A percentile compares a stretch with the other conserved stretches of the same genome.
Conservation (phyloP, 768 basidiomycete genomes). For the Xerocomellus dryophilus region DNA sequence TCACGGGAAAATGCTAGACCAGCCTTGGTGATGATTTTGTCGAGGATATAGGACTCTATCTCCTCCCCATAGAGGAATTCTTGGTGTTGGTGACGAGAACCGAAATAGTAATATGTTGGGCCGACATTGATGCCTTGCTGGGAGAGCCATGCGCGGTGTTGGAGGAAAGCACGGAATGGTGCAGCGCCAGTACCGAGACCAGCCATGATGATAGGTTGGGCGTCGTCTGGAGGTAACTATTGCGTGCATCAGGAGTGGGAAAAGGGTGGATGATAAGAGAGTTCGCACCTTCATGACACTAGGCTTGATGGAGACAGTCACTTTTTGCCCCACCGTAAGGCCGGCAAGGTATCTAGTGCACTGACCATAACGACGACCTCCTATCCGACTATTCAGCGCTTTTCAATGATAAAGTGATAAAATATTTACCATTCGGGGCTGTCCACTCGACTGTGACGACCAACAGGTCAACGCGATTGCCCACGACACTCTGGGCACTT, state of each 20-base stretch:
- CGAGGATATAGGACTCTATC: slow-evolving; percentile 89
- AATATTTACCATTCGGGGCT: slow-evolving; percentile 67
- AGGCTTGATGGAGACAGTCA: slow-evolving; percentile 96
- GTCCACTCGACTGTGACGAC: slow-evolving; percentile 97
- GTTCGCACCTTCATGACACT: slow-evolving; percentile 93
- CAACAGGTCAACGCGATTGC: slow-evolving; percentile 89
- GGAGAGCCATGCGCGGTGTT: slow-evolving; percentile 84
- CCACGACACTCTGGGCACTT: slow-evolving; percentile 91
- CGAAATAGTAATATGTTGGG: slow-evolving; percentile 97
- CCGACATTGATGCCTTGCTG: slow-evolving; percentile 78
- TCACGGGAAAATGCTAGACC: slow-evolving; percentile 98
- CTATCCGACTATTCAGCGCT: slow-evolving; percentile 38
- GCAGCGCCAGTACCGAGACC: slow-evolving; percentile 98
- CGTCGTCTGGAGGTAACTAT: slow-evolving; percentile 78
- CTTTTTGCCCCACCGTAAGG: slow-evolving; percentile 82
- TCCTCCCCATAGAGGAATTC: slow-evolving; percentile 98
- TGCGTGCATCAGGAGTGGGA: slow-evolving; percentile 10
- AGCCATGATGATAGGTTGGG: slow-evolving; percentile 96
- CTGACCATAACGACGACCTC: slow-evolving; percentile 80
- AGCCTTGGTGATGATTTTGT: slow-evolving; percentile 80
- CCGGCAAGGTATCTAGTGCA: slow-evolving; percentile 92
- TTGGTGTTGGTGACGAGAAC: slow-evolving; percentile 90
- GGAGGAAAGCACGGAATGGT: slow-evolving; percentile 98
- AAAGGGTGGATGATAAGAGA: not conserved
- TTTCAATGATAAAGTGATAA: not conserved